phyloP scores from a whole-genome alignment of 495 filamentous ascomycete species.

The Recurvomyces mirabilis region DNA sequence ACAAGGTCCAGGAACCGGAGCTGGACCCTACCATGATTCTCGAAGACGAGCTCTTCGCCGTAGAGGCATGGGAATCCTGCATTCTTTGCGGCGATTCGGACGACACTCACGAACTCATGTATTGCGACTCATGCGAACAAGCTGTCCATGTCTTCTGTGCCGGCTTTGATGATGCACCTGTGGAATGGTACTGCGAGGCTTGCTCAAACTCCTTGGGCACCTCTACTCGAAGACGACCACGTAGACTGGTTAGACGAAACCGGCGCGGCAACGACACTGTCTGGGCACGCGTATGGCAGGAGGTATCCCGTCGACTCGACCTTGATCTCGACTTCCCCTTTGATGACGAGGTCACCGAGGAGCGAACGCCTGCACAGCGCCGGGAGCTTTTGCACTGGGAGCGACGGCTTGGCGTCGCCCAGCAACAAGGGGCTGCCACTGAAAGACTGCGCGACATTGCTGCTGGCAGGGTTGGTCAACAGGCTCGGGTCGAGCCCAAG shows the following conservation, averaged over 20 bases:
- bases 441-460: constrained; percentile 53
- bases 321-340: constrained; percentile 85
- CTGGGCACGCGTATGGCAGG: constrained; percentile 62
- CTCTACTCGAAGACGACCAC: constrained; percentile 11
- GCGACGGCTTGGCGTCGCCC: constrained; percentile 67
- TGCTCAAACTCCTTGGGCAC: constrained; percentile 48
- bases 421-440: constrained; percentile 49
- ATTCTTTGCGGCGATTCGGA: constrained; percentile 70
- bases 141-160: constrained; percentile 80
- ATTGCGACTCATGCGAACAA: constrained; percentile 79
- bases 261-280: constrained; percentile 23
- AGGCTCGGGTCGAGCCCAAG: constrained; percentile 38
- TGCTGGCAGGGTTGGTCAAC: neutral
- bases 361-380: constrained; percentile 43
- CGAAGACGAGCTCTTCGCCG: constrained; percentile 50
- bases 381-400: constrained; percentile 65
- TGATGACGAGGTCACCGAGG: constrained; percentile 52
- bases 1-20: constrained; percentile 81
- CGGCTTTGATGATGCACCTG: constrained; percentile 61
- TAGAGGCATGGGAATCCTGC: constrained; percentile 58
- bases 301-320: constrained; percentile 52
- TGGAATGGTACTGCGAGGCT: constrained; percentile 76
- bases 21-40: constrained; percentile 71
- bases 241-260: neutral
- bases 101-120: constrained; percentile 53